phyloP scores from a whole-genome alignment of 2,329 filamentous ascomycete species.

The Pseudophaeomoniella oleicola region DNA sequence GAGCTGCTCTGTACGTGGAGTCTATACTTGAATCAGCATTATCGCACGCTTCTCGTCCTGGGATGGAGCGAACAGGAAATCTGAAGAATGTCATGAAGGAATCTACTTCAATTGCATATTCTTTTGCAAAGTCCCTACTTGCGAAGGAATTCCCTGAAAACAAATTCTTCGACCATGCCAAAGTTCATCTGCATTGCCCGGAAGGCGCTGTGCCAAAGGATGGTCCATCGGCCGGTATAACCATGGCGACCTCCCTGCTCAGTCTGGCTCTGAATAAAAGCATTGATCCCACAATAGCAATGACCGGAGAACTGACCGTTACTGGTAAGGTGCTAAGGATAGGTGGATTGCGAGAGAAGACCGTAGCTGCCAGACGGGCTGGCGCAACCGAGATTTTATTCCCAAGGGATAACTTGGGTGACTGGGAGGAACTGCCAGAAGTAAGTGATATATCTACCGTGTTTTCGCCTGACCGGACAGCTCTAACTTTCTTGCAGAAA shows the following conservation, averaged over 20 bases:
- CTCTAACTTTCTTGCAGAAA: slow-evolving; percentile 46
- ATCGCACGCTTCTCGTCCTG: slow-evolving; percentile 56
- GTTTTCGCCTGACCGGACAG: slow-evolving; percentile 1
- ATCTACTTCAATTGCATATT: slow-evolving; percentile 88
- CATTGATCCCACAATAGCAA: slow-evolving; percentile 76
- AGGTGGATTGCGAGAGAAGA: slow-evolving; percentile 90
- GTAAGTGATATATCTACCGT: slow-evolving; percentile 40
- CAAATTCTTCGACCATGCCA: slow-evolving; percentile 89
- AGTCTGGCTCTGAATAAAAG: slow-evolving; percentile 67
- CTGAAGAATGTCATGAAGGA: slow-evolving; percentile 97
- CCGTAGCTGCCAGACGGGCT: slow-evolving; percentile 80
- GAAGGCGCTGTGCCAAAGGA: slow-evolving; percentile 95
- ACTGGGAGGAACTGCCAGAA: slow-evolving; percentile 94
- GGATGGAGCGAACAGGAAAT: slow-evolving; percentile 85
- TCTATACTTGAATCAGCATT: slow-evolving; percentile 82
- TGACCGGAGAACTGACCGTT: slow-evolving; percentile 94
- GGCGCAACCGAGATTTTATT: slow-evolving; percentile 91
- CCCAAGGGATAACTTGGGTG: slow-evolving; percentile 85
- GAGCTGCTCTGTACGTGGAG: slow-evolving; percentile 91
- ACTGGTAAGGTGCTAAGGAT: slow-evolving; percentile 95
- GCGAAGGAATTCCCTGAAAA: slow-evolving; percentile 77
- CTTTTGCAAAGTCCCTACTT: slow-evolving; percentile 82
- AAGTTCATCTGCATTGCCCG: slow-evolving; percentile 88
- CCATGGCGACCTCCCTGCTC: slow-evolving; percentile 89
- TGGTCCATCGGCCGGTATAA: slow-evolving; percentile 81